phyloP scores from a whole-genome alignment of 768 basidiomycete genomes.

The Cystobasidium ongulense region DNA sequence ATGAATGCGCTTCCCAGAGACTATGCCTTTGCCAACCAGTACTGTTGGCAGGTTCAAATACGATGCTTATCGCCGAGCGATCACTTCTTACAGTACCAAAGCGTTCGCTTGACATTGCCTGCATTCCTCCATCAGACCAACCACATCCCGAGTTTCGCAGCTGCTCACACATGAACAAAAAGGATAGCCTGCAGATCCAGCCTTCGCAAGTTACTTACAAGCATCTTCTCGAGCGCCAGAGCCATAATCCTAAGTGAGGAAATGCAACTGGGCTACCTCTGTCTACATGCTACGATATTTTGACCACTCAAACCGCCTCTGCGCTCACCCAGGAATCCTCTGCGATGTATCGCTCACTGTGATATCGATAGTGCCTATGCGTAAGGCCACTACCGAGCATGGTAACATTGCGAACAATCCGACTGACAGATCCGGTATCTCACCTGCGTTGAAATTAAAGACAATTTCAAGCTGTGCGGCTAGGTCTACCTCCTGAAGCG shows the following conservation, averaged over 20 bases:
- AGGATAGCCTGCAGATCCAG: not conserved
- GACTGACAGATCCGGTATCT: not conserved
- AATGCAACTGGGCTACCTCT: not conserved
- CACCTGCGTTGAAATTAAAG: not conserved
- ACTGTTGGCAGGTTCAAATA: too few species aligned
- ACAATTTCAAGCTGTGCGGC: not conserved
- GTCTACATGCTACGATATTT: too few species aligned
- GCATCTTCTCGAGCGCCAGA: not conserved
- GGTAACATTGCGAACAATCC: not conserved
- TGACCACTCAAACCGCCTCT: too few species aligned
- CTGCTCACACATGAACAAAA: not conserved
- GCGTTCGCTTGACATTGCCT: too few species aligned
- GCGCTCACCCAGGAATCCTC: not conserved
- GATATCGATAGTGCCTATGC: conserved; percentile 4
- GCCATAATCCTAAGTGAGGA: not conserved
- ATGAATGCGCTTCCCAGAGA: too few species aligned
- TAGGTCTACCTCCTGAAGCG: not conserved
- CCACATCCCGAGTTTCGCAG: not conserved
- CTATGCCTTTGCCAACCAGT: too few species aligned
- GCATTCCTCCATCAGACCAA: not conserved
- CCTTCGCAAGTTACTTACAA: not conserved
- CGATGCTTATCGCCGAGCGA: too few species aligned
- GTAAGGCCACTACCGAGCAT: not conserved
- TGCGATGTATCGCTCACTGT: not conserved
- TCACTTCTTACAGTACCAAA: too few species aligned